phyloP scores from a whole-genome alignment of 345 rosid genomes.

The Garcia nutans region DNA sequence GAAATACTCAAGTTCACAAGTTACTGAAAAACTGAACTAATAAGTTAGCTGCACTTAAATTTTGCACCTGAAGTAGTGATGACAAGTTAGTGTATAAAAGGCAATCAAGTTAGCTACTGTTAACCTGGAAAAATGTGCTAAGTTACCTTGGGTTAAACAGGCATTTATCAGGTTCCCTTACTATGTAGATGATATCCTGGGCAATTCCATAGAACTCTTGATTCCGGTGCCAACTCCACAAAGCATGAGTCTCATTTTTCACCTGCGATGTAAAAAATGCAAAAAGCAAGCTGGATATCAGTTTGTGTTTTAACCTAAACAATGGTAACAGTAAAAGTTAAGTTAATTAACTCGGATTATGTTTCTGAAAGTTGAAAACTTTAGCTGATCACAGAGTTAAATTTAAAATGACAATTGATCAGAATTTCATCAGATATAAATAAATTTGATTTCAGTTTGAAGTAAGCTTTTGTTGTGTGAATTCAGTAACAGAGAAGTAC shows the following conservation, averaged over 20 bases:
- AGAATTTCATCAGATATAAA: too few relatives aligned
- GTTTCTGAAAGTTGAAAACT: too few relatives aligned
- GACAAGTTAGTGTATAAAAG: too few relatives aligned
- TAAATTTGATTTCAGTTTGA: too few relatives aligned
- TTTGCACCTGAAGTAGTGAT: too few relatives aligned
- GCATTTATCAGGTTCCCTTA: constrained; percentile 70
- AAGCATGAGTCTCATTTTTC: constrained; percentile 80
- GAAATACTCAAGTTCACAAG: too few relatives aligned
- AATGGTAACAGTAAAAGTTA: not conserved
- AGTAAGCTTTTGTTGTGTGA: too few relatives aligned
- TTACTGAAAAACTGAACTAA: too few relatives aligned
- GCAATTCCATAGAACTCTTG: constrained; percentile 51
- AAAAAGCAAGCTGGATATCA: not conserved
- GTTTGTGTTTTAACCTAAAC: not conserved
- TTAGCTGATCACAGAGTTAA: too few relatives aligned
- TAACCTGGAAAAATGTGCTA: not conserved
- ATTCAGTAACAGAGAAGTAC: not conserved
- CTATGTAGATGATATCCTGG: constrained; percentile 75
- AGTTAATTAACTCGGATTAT: too few relatives aligned
- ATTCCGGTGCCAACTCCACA: constrained; percentile 91
- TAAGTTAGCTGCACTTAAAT: too few relatives aligned
- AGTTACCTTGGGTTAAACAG: constrained; percentile 19
- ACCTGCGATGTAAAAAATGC: constrained; percentile 41
- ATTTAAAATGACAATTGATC: not conserved
- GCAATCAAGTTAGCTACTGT: too few relatives aligned